These are phyloP conservation scores for Colletotrichum sp. DNA, from an alignment of 2,329 filamentous ascomycete genomes.

Conservation along the genomic window DNA sequence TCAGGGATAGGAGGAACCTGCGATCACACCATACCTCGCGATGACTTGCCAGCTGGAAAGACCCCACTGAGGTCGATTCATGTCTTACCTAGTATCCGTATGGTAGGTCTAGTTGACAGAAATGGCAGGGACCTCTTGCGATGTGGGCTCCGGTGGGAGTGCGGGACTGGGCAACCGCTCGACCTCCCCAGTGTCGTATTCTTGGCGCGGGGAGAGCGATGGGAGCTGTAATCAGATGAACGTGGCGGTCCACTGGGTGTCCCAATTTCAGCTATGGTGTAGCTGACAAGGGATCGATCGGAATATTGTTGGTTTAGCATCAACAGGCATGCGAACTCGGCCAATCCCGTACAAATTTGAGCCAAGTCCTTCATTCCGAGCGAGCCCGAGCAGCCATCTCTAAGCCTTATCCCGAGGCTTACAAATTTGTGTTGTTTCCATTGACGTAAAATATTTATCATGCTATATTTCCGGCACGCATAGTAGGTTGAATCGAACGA, in stretches of 20 bases:
- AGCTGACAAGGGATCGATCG: background rate
- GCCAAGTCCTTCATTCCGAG: background rate
- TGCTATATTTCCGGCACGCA: background rate
- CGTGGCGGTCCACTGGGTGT: background rate
- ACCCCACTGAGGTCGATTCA: background rate
- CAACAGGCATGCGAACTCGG: background rate
- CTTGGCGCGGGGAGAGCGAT: background rate
- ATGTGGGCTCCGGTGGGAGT: background rate
- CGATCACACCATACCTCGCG: background rate
- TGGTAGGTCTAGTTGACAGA: background rate
- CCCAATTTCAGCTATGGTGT: background rate
- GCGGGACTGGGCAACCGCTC: background rate
- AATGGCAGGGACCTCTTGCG: background rate
- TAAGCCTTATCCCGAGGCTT: background rate
- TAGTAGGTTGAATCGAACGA: background rate
- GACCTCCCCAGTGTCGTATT: background rate
- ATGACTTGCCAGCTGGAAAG: background rate
- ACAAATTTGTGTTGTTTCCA: background rate
- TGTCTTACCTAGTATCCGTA: background rate
- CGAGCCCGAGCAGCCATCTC: background rate
- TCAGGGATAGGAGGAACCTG: background rate
- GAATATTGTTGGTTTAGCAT: background rate
- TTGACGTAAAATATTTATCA: background rate
- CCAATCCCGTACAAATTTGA: background rate
- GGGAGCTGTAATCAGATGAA: background rate